Evolutionary conservation across 1,284 basidiomycete genomes (phyloP).

Genomic region (Termitomyces sp.): DNA sequence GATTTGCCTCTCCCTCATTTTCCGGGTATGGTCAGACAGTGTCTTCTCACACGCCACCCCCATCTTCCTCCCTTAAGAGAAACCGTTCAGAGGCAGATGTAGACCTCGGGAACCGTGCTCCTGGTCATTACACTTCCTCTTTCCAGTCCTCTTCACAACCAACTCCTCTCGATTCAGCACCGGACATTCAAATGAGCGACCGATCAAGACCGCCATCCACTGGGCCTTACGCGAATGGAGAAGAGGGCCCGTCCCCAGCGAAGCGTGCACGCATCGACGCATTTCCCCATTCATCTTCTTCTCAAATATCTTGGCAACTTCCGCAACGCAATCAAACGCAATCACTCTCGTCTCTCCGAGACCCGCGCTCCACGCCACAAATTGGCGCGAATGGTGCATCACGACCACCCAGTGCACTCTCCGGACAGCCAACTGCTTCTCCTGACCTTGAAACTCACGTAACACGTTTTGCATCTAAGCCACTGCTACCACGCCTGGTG

Average conservation of each 20-base stretch:
- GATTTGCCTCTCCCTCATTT: slow-evolving; percentile 35
- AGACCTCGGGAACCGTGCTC: slow-evolving; percentile 23
- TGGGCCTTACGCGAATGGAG: slow-evolving; percentile 41
- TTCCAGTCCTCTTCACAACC: slow-evolving; percentile 21
- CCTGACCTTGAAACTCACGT: slow-evolving; percentile 36
- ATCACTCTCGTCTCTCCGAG: slow-evolving; percentile 17
- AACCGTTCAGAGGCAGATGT: slow-evolving; percentile 47
- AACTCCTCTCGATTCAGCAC: slow-evolving; percentile 27
- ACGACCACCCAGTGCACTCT: slow-evolving; percentile 28
- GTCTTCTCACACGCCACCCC: slow-evolving; percentile 57
- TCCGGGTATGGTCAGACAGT: slow-evolving; percentile 39
- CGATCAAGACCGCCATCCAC: slow-evolving; percentile 46
- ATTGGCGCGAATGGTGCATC: slow-evolving; percentile 32
- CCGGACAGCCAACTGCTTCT: slow-evolving; percentile 27
- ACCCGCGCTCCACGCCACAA: slow-evolving; percentile 19
- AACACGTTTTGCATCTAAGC: slow-evolving; percentile 67
- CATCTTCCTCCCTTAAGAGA: slow-evolving; percentile 39
- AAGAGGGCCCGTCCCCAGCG: slow-evolving; percentile 55
- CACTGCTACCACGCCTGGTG: slow-evolving; percentile 50
- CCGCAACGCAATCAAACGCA: slow-evolving; percentile 25
- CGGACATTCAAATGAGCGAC: slow-evolving; percentile 43
- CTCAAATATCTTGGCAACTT: slow-evolving; percentile 26
- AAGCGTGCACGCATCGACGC: slow-evolving; percentile 63
- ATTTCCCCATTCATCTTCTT: slow-evolving; percentile 26
- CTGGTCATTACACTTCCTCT: slow-evolving; percentile 26